These are phyloP conservation scores for Leptographium lundbergii DNA, from an alignment of 2,329 filamentous ascomycete species.

Conservation along the genomic window DNA sequence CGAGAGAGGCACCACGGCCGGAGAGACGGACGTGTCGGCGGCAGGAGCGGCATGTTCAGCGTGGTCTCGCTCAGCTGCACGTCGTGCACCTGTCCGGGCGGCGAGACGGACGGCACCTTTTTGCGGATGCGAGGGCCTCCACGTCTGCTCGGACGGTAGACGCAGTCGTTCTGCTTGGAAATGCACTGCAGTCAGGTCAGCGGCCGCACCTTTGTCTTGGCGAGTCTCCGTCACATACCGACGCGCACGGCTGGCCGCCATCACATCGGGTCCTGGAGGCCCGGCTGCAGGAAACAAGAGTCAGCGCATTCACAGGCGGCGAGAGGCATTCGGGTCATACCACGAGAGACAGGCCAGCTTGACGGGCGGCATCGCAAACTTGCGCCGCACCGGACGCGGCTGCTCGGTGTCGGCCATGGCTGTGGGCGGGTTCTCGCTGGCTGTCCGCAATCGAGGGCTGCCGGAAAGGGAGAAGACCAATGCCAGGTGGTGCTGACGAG, in stretches of 20 bases:
- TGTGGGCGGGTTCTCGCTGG: background rate
- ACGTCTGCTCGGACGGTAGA: conserved; percentile 29
- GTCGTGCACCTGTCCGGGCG: conserved; percentile 11
- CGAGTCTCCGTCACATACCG: conserved; percentile 1
- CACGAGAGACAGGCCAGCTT: conserved; percentile 38
- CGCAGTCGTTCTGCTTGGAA: conserved; percentile 26
- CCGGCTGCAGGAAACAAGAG: conserved; percentile 7
- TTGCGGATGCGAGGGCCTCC: conserved; percentile 30
- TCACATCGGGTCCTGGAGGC: conserved; percentile 15
- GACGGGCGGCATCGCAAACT: conserved; percentile 33
- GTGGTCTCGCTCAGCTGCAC: conserved; percentile 11
- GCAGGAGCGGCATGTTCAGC: conserved; percentile 14
- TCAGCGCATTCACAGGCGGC: no score
- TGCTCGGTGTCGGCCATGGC: conserved; percentile 8
- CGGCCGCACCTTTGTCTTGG: background rate
- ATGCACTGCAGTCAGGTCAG: conserved; percentile 20
- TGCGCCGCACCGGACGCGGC: conserved; percentile 13
- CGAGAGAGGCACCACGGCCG: background rate
- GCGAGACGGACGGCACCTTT: conserved; percentile 19
- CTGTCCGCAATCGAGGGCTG: background rate
- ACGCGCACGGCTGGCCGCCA: conserved; percentile 12
- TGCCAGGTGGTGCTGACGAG: no score
- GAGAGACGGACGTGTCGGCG: conserved; percentile 4
- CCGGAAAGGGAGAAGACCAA: background rate
- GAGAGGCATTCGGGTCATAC: no score